Evolutionary conservation across 768 basidiomycete genomes (phyloP), one percentile per base, ranked within the genome.

Genomic region (Amanita phalloides): DNA sequence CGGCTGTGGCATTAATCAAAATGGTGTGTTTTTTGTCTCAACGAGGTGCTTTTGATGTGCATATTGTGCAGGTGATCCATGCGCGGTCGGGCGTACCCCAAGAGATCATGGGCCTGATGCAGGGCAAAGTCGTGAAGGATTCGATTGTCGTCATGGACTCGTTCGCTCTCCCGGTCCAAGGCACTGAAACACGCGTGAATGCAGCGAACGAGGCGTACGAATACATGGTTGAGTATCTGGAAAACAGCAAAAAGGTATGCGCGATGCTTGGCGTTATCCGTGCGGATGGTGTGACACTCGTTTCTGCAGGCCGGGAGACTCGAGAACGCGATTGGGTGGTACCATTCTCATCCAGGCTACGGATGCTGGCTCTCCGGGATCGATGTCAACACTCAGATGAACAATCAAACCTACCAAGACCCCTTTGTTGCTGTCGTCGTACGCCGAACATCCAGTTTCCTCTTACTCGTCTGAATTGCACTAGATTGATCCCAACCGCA

Each of bases 81-180:
- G 95, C 95, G 30, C 83, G 95, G 47, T 97, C 95, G 2, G 95
- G 95, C 54, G 95, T 96, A 4, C 86, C 88, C 53, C 90, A 97
- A 71, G 95, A 99, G 69, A 96, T 99, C 63, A 99, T 99, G 95
- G 95, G 95, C 8, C 78, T 98, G 30, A 96, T 99, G 93, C 94
- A 96, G 67, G 94, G 94, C 52, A 95, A 96, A 68, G 85, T 96
- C 35, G 70, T 89, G 7, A 86, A 80, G 2, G 83, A 82, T 55
- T 74, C 84, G 1, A 70, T 88, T 35, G 83, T 89, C 11, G 83
- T 99, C 62, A 85, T 96, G 81, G 96, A 99, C 67, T 92, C 91
- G 9, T 98, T 97, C 57, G 94, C 96, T 4, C 73, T 99, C 3
- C 96, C 96, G 1, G 95, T 98, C 2, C 90, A 96, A 65, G 96